phyloP scores from a whole-genome alignment of 257 asterid species.

The Lithospermum erythrorhizon region DNA sequence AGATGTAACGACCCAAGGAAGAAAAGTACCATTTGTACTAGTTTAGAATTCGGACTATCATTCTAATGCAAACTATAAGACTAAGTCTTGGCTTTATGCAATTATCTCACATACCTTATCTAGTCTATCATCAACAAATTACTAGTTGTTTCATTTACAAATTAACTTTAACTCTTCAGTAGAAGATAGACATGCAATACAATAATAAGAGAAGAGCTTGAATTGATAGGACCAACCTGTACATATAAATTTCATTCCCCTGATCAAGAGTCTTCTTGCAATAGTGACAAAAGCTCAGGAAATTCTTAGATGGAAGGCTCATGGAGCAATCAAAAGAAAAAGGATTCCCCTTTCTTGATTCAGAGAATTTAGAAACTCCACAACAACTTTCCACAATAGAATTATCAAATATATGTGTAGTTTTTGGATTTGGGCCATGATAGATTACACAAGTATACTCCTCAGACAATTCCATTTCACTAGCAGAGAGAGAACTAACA shows the following conservation, averaged over 20 bases:
- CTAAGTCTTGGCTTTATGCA: too few relatives aligned
- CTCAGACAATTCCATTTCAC: constrained; percentile 84
- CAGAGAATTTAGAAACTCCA: constrained; percentile 41
- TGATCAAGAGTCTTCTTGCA: constrained; percentile 70
- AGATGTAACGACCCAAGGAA: too few relatives aligned
- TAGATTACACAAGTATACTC: constrained; percentile 85
- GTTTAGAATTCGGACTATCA: too few relatives aligned
- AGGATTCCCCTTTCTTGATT: constrained; percentile 21
- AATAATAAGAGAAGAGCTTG: not conserved
- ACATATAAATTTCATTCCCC: constrained; percentile 71
- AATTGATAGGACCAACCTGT: constrained; percentile 36
- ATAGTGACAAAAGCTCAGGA: constrained; percentile 64
- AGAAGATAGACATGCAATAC: not conserved
- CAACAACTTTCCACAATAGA: constrained; percentile 71
- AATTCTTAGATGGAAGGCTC: constrained; percentile 55
- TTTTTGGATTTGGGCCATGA: constrained; percentile 72
- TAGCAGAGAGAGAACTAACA: constrained; percentile 39
- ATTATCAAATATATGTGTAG: constrained; percentile 76
- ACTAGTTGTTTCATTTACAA: too few relatives aligned
- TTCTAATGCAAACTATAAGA: too few relatives aligned
- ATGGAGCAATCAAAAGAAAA: constrained; percentile 13
- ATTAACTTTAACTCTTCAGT: not conserved
- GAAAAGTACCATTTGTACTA: too few relatives aligned
- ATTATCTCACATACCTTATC: too few relatives aligned
- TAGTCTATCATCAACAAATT: too few relatives aligned